Percentiles rank a stretch among this genome's conserved stretches.
These are phyloP conservation scores for Ganoderma meredithae DNA, from an alignment of 1,284 basidiomycete genomes.

Conservation along the genomic window DNA sequence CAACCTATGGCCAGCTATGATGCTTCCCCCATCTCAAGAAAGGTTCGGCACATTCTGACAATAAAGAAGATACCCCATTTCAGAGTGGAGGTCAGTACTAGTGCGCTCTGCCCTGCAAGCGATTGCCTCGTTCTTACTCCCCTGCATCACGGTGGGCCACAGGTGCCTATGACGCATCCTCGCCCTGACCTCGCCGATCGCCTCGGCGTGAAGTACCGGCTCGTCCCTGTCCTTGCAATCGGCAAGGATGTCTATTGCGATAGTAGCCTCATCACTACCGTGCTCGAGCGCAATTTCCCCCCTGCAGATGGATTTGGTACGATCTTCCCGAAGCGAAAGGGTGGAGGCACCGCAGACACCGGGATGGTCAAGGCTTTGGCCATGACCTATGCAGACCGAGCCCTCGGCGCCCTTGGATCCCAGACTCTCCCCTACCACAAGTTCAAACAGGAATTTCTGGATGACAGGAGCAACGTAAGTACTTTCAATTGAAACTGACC, in stretches of 20 bases:
- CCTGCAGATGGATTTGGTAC: conserved; percentile 52
- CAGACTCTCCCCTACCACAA: conserved; percentile 55
- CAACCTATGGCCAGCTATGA: too few species aligned
- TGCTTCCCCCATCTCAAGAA: conserved; percentile 57
- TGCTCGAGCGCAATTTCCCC: conserved; percentile 58
- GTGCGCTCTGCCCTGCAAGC: background rate
- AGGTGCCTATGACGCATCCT: conserved; percentile 58
- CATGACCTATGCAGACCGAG: conserved; percentile 52
- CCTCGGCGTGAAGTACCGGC: conserved; percentile 58
- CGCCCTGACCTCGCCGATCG: conserved; percentile 58
- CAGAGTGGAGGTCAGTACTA: conserved; percentile 50
- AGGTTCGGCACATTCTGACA: conserved; percentile 57
- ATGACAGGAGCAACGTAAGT: conserved; percentile 54
- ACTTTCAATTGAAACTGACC: background rate
- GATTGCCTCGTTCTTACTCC: background rate
- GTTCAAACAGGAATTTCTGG: conserved; percentile 55
- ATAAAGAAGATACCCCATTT: conserved; percentile 58
- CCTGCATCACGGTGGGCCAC: background rate
- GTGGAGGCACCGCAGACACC: conserved; percentile 49
- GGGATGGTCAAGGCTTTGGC: conserved; percentile 56
- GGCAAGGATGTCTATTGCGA: conserved; percentile 63
- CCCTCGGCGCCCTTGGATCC: conserved; percentile 49
- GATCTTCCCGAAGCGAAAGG: conserved; percentile 53
- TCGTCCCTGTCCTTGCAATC: conserved; percentile 61
- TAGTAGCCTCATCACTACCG: conserved; percentile 54